Evolutionary conservation across 1,284 basidiomycete genomes (phyloP).

Genomic region (Fomitiporia mediterranea): DNA sequence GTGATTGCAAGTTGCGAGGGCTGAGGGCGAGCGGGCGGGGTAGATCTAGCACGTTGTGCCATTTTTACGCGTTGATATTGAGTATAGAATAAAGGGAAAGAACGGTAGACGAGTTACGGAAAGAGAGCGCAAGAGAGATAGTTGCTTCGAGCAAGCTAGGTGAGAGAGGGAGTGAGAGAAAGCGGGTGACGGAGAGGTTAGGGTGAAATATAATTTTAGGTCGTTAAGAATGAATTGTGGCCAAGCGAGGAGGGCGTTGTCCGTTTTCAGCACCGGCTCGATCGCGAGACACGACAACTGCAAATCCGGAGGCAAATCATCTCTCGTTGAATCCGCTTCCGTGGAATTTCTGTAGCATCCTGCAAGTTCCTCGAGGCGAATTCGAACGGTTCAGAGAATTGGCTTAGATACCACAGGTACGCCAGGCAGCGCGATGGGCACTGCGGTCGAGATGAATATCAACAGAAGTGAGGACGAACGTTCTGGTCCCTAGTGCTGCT

Average conservation of each 20-base stretch:
- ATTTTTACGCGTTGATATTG: neutral
- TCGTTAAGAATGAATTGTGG: neutral
- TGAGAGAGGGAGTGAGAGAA: neutral
- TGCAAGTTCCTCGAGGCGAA: too few species aligned
- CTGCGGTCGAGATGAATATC: too few species aligned
- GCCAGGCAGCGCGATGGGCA: too few species aligned
- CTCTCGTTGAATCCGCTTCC: neutral
- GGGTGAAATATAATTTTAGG: neutral
- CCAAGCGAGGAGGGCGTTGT: neutral
- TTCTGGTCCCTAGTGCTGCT: too few species aligned
- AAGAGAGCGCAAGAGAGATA: neutral
- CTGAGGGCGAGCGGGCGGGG: neutral
- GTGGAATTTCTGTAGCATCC: neutral
- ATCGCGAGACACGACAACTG: neutral
- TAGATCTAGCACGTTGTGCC: neutral
- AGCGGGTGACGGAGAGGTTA: neutral
- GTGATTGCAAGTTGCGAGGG: neutral
- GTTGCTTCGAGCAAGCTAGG: neutral
- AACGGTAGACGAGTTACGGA: neutral
- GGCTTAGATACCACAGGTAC: too few species aligned
- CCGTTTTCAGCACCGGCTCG: neutral
- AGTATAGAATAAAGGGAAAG: neutral
- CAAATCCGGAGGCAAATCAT: neutral
- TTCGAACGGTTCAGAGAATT: too few species aligned
- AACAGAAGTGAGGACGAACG: too few species aligned